A percentile compares a stretch with the other conserved stretches of the same genome.
Evolutionary conservation across 2,329 filamentous ascomycete genomes (phyloP).

Genomic region (Fusarium scirpi): DNA sequence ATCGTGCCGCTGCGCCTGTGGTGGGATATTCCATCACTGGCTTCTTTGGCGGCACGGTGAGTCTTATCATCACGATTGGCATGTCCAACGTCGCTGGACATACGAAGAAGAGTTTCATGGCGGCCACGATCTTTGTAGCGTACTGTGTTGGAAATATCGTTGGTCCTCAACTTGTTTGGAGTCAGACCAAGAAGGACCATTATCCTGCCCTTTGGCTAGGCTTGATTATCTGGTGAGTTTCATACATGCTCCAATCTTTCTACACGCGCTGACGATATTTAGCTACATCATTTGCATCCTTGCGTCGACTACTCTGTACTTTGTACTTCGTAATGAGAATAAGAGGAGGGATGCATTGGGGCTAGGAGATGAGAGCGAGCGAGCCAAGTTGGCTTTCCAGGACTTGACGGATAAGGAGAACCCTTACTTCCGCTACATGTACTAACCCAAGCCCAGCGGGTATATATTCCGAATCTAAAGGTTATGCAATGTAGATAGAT

Average conservation of each 20-base stretch:
- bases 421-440: constrained; percentile 72
- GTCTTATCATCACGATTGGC: constrained; percentile 63
- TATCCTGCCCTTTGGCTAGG: constrained; percentile 80
- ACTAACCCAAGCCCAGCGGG: constrained; percentile 4
- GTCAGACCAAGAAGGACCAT: constrained; percentile 72
- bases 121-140: constrained; percentile 78
- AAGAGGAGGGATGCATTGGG: constrained; percentile 60
- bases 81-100: constrained; percentile 79
- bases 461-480: neutral
- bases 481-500: neutral
- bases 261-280: constrained; percentile 4
- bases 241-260: rapidly evolving
- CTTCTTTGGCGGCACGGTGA: constrained; percentile 78
- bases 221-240: constrained; percentile 68
- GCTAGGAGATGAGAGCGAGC: constrained; percentile 66
- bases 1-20: constrained; percentile 74
- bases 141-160: constrained; percentile 84
- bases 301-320: constrained; percentile 66
- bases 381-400: constrained; percentile 73
- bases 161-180: constrained; percentile 77
- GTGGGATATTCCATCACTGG: constrained; percentile 79
- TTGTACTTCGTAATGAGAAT: constrained; percentile 71
- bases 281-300: constrained; percentile 77
- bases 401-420: constrained; percentile 78
- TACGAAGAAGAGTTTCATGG: constrained; percentile 83